Evolutionary conservation across 1,284 basidiomycete genomes (phyloP).

Genomic region (Pyrrhoderma lamaoense): DNA sequence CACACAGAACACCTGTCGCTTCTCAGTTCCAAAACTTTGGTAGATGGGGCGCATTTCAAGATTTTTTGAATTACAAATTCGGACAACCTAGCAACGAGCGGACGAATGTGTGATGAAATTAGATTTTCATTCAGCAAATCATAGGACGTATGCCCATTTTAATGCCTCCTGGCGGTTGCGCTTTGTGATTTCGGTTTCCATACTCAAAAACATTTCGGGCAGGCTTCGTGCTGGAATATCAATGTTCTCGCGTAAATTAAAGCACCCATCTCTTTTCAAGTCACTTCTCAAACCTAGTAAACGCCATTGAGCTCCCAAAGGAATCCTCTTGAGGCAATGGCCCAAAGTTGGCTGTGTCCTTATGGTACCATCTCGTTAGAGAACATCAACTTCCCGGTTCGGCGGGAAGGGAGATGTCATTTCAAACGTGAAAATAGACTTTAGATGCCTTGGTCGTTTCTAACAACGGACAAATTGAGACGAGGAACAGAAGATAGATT

Average conservation of each 20-base stretch:
- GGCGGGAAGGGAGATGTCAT: not conserved
- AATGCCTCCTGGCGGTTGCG: too few relatives aligned
- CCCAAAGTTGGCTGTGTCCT: not conserved
- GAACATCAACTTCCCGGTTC: conserved; percentile 1
- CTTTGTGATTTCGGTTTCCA: too few relatives aligned
- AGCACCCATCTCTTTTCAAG: not conserved
- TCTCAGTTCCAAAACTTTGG: conserved; percentile 6
- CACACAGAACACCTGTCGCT: conserved; percentile 6
- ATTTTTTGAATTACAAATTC: not conserved
- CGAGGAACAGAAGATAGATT: not conserved
- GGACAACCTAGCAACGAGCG: conserved; percentile 6
- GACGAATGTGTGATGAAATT: not conserved
- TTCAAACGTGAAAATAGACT: not conserved
- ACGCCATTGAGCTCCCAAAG: not conserved
- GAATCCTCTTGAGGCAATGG: not conserved
- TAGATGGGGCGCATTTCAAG: not conserved
- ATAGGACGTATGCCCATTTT: not conserved
- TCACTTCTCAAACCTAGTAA: not conserved
- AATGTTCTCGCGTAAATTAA: too few relatives aligned
- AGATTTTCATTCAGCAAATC: not conserved
- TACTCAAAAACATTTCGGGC: too few relatives aligned
- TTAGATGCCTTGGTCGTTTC: conserved; percentile 3
- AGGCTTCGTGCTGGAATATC: too few relatives aligned
- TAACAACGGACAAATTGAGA: conserved; percentile 12
- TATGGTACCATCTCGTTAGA: not conserved